These are phyloP conservation scores for Saccharomycopsis hybrid DNA, from an alignment of 1,139 yeast genomes.

Conservation along the genomic window DNA sequence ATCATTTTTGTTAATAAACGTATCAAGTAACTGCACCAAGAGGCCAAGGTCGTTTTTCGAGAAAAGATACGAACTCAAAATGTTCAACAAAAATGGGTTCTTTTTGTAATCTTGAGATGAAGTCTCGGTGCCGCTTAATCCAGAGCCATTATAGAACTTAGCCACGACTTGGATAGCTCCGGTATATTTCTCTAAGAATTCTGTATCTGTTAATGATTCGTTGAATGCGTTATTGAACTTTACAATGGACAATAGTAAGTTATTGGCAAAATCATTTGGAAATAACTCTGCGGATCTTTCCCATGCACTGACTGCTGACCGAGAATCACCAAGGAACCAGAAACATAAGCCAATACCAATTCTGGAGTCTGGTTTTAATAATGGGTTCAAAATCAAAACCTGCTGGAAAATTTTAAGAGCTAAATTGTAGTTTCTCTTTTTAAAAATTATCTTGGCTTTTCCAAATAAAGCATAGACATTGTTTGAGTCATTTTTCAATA, in stretches of 20 bases:
- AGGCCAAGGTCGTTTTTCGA: conserved; percentile 22
- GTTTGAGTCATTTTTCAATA: conserved; percentile 38
- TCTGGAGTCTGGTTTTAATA: conserved; percentile 84
- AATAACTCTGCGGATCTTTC: conserved; percentile 66
- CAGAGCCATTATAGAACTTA: conserved; percentile 20
- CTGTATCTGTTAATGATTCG: conserved; percentile 52
- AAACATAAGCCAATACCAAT: conserved; percentile 92
- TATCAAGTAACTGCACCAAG: conserved; percentile 28
- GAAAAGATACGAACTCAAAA: conserved; percentile 30
- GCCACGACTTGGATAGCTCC: conserved; percentile 33
- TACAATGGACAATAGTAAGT: conserved; percentile 59
- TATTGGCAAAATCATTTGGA: conserved; percentile 54
- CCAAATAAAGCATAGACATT: conserved; percentile 79
- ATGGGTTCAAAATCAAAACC: conserved; percentile 68
- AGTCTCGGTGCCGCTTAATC: background rate
- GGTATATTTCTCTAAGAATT: conserved; percentile 46
- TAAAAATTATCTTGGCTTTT: conserved; percentile 74
- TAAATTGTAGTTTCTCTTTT: conserved; percentile 62
- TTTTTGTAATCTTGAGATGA: conserved; percentile 21
- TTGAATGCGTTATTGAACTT: conserved; percentile 61
- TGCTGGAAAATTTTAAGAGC: conserved; percentile 83
- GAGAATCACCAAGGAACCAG: conserved; percentile 78
- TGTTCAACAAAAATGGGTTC: conserved; percentile 28
- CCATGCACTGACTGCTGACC: conserved; percentile 80
- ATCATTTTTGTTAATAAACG: conserved; percentile 26